Evolutionary conservation across 2,329 filamentous ascomycete species (phyloP).

Genomic region (Xylariaceae sp.): DNA sequence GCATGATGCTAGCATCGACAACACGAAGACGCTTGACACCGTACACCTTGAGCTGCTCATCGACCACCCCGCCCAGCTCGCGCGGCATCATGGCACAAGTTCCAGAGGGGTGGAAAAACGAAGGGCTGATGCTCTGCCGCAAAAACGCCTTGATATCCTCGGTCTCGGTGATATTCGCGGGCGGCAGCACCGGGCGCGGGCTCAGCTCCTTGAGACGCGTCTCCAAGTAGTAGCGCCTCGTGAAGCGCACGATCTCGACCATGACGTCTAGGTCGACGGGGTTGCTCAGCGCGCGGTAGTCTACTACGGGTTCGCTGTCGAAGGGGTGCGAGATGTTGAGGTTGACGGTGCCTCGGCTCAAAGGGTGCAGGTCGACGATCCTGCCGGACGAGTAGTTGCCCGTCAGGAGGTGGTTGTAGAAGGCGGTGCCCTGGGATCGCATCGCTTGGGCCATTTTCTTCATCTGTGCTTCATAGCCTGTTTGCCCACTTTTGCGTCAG

Average conservation of each 20-base stretch:
- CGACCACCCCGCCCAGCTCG: constrained; percentile 41
- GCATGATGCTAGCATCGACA: constrained; percentile 43
- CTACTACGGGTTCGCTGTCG: constrained; percentile 32
- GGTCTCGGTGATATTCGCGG: constrained; percentile 27
- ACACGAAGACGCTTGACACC: constrained; percentile 41
- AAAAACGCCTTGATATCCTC: constrained; percentile 29
- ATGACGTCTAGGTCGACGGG: constrained; percentile 35
- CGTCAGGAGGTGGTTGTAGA: constrained; percentile 32
- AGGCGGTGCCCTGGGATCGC: constrained; percentile 31
- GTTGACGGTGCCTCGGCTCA: constrained; percentile 35
- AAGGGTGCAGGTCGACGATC: constrained; percentile 28
- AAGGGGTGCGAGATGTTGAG: constrained; percentile 36
- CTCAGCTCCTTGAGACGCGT: constrained; percentile 31
- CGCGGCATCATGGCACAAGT: constrained; percentile 42
- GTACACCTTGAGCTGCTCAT: constrained; percentile 39
- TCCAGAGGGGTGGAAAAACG: constrained; percentile 37
- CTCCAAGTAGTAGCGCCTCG: constrained; percentile 32
- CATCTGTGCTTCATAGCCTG: constrained; percentile 37
- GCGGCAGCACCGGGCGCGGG: constrained; percentile 31
- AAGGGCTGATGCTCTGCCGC: constrained; percentile 19
- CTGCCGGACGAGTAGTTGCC: constrained; percentile 22
- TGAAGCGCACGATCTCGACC: constrained; percentile 35
- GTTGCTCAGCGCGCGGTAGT: constrained; percentile 36
- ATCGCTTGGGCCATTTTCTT: constrained; percentile 32
- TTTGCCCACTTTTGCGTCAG: too few relatives aligned